phyloP scores from a whole-genome alignment of 2,329 filamentous ascomycete species.

The Coniella vitis region DNA sequence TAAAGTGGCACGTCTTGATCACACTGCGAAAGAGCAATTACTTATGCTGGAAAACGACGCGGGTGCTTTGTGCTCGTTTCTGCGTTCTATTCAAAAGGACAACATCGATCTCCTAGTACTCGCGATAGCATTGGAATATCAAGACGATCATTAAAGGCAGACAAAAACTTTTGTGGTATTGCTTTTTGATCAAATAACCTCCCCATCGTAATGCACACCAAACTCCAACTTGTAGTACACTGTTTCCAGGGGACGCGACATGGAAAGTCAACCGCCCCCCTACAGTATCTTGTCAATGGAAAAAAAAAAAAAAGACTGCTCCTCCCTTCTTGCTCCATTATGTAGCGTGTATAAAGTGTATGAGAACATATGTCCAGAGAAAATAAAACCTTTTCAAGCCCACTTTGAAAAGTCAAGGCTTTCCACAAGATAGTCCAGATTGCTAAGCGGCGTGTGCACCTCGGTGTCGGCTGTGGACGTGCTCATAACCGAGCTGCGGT shows the following conservation, averaged over 20 bases:
- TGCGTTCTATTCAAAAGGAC: no score
- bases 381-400: slow-evolving; percentile 26
- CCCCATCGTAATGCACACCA: background rate
- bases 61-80: no score
- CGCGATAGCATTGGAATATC: no score
- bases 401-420: slow-evolving; percentile 45
- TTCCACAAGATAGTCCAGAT: slow-evolving; percentile 35
- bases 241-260: background rate
- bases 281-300: no score
- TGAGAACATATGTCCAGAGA: background rate
- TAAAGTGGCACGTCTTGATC: no score
- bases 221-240: slow-evolving; percentile 1
- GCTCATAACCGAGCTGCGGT: slow-evolving; percentile 52
- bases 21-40: no score
- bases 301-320: no score
- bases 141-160: background rate
- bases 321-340: no score
- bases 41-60: no score
- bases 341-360: background rate
- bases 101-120: no score
- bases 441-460: slow-evolving; percentile 28
- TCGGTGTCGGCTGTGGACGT: slow-evolving; percentile 49
- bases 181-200: background rate
- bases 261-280: no score
- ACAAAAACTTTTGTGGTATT: background rate